Percentiles rank a stretch among this genome's conserved stretches.
Conservation (phyloP, 2,329 filamentous ascomycete species). For the Curvularia sp. region DNA sequence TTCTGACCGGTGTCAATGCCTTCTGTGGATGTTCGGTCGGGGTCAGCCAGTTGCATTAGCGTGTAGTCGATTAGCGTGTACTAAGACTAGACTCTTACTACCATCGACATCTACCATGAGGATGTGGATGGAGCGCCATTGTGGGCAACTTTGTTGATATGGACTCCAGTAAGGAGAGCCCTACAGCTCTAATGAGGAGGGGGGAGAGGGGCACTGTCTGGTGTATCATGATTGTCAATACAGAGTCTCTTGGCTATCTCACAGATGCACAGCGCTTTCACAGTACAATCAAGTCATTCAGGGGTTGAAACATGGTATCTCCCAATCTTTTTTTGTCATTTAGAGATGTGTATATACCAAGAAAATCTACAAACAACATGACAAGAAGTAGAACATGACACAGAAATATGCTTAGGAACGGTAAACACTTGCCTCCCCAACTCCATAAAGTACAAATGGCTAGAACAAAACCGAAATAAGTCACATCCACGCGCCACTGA, state of each 20-base stretch:
- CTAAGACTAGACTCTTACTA: not conserved
- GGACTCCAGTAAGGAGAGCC: not conserved
- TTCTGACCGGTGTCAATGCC: constrained; percentile 7
- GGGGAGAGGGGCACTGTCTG: not conserved
- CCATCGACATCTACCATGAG: not conserved
- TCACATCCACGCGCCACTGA: not conserved
- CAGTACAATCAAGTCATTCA: not conserved
- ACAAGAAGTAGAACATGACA: not conserved
- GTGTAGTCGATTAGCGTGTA: constrained; percentile 13
- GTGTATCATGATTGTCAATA: not conserved
- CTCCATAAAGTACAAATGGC: not conserved
- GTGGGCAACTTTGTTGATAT: not conserved
- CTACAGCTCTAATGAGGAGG: not conserved
- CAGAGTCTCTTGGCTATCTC: not conserved
- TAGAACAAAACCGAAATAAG: not conserved
- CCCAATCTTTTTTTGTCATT: not conserved
- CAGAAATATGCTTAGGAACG: constrained; percentile 4
- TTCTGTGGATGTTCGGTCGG: constrained; percentile 8
- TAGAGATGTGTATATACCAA: not conserved
- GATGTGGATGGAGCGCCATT: not conserved
- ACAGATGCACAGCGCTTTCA: not conserved
- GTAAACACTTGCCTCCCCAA: constrained; percentile 18
- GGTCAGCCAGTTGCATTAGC: constrained; percentile 2
- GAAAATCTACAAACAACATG: constrained; percentile 3
- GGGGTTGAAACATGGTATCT: not conserved